Conservation (phyloP, 371 early-diverging fungal species). For the Chytridium lagenaria region DNA sequence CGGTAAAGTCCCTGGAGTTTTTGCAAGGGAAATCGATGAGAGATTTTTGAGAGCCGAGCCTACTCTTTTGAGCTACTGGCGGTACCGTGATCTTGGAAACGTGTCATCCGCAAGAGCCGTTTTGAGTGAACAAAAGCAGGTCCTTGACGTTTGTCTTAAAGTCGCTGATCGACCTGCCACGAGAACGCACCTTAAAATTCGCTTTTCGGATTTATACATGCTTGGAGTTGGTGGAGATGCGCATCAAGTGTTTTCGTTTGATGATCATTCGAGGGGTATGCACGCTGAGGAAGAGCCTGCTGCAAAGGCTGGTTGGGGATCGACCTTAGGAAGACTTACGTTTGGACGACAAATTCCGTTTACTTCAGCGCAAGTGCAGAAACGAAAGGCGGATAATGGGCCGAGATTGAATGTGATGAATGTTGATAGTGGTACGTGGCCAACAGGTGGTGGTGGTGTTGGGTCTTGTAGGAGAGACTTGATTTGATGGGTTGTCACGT, state of each 20-base stretch:
- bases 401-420: slow-evolving; percentile 39
- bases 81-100: slow-evolving; percentile 37
- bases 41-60: slow-evolving; percentile 36
- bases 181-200: slow-evolving; percentile 41
- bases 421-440: slow-evolving; percentile 51
- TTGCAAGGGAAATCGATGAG: slow-evolving; percentile 50
- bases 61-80: slow-evolving; percentile 38
- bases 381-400: slow-evolving; percentile 14
- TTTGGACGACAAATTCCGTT: neutral
- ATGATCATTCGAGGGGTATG: slow-evolving; percentile 8
- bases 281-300: slow-evolving; percentile 15
- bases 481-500: slow-evolving; percentile 35
- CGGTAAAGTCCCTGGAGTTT: slow-evolving; percentile 40
- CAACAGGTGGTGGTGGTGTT: slow-evolving; percentile 55
- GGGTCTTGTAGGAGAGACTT: slow-evolving; percentile 50
- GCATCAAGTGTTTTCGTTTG: slow-evolving; percentile 32
- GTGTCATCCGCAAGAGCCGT: slow-evolving; percentile 18
- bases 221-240: slow-evolving; percentile 48
- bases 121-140: slow-evolving; percentile 27
- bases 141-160: slow-evolving; percentile 30
- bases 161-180: slow-evolving; percentile 41
- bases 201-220: slow-evolving; percentile 40
- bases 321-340: slow-evolving; percentile 4
- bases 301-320: slow-evolving; percentile 6
- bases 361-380: slow-evolving; percentile 14